Evolutionary conservation across 2,329 filamentous ascomycete species (phyloP).

Genomic region (Colletotrichum paranaense): DNA sequence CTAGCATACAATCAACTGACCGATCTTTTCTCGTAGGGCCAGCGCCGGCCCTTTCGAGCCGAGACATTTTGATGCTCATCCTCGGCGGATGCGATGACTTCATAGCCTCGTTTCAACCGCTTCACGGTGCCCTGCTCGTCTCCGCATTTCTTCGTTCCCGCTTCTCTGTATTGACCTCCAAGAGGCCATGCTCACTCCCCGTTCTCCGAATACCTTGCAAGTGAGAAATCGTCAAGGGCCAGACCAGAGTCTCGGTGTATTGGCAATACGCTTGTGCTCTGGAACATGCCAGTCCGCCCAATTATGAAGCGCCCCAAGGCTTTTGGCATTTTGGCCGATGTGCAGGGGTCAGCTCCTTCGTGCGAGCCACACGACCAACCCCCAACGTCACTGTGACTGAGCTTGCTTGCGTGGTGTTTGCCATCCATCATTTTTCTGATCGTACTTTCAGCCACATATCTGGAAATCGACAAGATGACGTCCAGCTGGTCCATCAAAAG

Average conservation of each 20-base stretch:
- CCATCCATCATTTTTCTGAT: background rate
- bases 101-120: slow-evolving; percentile 30
- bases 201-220: background rate
- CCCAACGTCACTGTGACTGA: slow-evolving; percentile 27
- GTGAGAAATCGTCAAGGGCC: slow-evolving; percentile 5
- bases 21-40: background rate
- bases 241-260: slow-evolving; percentile 7
- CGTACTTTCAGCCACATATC: slow-evolving; percentile 20
- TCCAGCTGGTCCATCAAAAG: background rate
- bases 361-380: slow-evolving; percentile 27
- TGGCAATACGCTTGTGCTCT: slow-evolving; percentile 15
- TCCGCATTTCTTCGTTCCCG: background rate
- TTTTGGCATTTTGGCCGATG: background rate
- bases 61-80: slow-evolving; percentile 21
- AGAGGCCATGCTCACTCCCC: background rate
- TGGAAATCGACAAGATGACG: slow-evolving; percentile 11
- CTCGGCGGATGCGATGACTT: slow-evolving; percentile 28
- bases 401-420: background rate
- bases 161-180: background rate
- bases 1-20: background rate
- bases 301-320: slow-evolving; percentile 20
- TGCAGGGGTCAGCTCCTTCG: slow-evolving; percentile 29
- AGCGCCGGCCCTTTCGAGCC: slow-evolving; percentile 1
- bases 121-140: slow-evolving; percentile 23
- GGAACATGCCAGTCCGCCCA: background rate